Conservation (phyloP, 2,329 filamentous ascomycete species). For the Penicillium sp. region DNA sequence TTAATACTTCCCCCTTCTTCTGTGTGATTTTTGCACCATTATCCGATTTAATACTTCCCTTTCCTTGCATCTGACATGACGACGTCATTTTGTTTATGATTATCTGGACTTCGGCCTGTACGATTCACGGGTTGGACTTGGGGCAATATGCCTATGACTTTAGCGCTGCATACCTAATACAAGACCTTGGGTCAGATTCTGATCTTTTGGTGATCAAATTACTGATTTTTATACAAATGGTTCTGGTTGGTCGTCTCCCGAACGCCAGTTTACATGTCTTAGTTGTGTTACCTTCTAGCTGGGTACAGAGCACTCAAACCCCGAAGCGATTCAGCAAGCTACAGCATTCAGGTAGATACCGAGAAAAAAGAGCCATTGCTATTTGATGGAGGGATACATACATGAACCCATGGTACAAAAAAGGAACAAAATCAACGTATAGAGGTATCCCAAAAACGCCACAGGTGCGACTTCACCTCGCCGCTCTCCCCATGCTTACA, state of each 20-base stretch:
- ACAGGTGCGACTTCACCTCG: conserved; percentile 10
- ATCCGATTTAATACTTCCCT: conserved; percentile 16
- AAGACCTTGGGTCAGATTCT: background rate
- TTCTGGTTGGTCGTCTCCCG: background rate
- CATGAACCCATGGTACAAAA: conserved; percentile 1
- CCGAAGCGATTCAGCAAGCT: background rate
- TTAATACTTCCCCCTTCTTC: conserved; percentile 1
- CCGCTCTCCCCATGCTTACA: background rate
- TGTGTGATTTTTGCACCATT: conserved; percentile 3
- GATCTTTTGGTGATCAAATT: background rate
- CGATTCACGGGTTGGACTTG: background rate
- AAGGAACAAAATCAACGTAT: conserved; percentile 14
- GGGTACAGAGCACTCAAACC: background rate
- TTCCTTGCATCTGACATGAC: conserved; percentile 6
- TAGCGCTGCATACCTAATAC: conserved; percentile 20
- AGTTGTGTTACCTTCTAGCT: background rate
- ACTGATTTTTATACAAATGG: background rate
- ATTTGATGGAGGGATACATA: conserved; percentile 9
- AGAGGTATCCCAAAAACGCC: conserved; percentile 22
- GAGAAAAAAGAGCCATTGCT: background rate
- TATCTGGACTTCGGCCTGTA: background rate
- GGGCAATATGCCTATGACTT: conserved; percentile 1
- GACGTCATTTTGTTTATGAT: conserved; percentile 8
- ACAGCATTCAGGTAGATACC: background rate
- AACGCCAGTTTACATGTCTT: background rate